phyloP scores from a whole-genome alignment of 305 asterid species.

The Fraxinus dipetala region DNA sequence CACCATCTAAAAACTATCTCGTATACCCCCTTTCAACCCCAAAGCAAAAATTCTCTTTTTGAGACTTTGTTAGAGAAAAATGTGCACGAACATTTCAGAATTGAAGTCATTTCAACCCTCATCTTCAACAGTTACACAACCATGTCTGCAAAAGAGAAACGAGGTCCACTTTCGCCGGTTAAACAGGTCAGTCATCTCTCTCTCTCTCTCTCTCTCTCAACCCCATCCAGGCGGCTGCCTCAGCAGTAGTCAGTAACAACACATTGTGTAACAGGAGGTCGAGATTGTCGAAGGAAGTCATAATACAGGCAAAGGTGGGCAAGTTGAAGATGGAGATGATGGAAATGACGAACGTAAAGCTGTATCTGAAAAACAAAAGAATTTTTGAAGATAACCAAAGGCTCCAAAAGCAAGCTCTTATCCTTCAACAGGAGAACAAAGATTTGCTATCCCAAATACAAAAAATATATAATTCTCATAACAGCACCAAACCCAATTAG shows the following conservation, averaged over 20 bases:
- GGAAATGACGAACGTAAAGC: neutral
- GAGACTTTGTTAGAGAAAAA: neutral
- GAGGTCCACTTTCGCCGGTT: neutral
- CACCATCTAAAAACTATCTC: neutral
- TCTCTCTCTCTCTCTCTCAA: no score
- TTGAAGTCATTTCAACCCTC: neutral
- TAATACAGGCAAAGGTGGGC: neutral
- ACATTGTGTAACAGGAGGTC: neutral
- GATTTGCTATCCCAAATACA: neutral
- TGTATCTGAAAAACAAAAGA: neutral
- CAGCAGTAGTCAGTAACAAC: neutral
- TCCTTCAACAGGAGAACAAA: neutral
- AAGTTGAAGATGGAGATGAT: neutral
- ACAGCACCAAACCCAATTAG: neutral
- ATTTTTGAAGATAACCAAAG: neutral
- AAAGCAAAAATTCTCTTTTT: neutral
- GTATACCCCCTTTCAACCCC: neutral
- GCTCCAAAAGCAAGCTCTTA: neutral
- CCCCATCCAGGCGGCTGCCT: neutral
- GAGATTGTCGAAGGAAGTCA: neutral
- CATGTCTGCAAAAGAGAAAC: slow-evolving; percentile 1
- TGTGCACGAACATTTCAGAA: neutral
- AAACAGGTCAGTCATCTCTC: neutral
- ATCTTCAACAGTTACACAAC: neutral
- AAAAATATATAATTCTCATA: neutral